Conservation (phyloP, 345 rosid genomes). For the Salix purpurea region DNA sequence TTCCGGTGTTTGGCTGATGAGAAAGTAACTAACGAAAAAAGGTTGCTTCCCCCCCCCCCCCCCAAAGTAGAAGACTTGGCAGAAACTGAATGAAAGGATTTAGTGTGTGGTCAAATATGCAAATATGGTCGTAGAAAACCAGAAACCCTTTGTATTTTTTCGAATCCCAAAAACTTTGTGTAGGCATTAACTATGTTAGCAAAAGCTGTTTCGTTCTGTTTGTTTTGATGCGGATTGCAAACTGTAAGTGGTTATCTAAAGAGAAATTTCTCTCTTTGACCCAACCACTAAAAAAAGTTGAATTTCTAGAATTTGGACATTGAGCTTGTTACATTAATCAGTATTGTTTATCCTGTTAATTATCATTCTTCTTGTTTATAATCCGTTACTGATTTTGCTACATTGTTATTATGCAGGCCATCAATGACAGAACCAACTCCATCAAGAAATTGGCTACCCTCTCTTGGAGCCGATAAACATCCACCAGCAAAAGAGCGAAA, state of each 20-base stretch:
- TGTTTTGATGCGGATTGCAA: background rate
- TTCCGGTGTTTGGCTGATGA: constrained; percentile 3
- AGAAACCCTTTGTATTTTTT: background rate
- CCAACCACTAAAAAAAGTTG: background rate
- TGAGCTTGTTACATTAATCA: background rate
- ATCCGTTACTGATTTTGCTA: background rate
- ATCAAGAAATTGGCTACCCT: constrained; percentile 42
- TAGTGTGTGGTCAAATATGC: background rate
- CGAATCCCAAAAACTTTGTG: background rate
- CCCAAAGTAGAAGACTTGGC: background rate
- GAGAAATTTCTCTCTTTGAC: background rate
- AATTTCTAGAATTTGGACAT: background rate
- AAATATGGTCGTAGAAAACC: background rate
- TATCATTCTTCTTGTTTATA: background rate
- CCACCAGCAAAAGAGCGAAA: constrained; percentile 65
- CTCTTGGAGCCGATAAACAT: constrained; percentile 51
- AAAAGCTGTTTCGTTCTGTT: background rate
- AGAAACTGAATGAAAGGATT: background rate
- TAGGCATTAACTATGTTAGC: background rate
- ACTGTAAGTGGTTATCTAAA: background rate
- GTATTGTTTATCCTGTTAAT: background rate
- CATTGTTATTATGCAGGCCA: constrained; percentile 36
- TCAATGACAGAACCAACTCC: constrained; percentile 43
- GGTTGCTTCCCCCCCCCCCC: background rate
- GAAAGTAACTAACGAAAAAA: background rate